phyloP scores from a whole-genome alignment of 1,284 basidiomycete genomes.

The Ceratobasidium sp. region DNA sequence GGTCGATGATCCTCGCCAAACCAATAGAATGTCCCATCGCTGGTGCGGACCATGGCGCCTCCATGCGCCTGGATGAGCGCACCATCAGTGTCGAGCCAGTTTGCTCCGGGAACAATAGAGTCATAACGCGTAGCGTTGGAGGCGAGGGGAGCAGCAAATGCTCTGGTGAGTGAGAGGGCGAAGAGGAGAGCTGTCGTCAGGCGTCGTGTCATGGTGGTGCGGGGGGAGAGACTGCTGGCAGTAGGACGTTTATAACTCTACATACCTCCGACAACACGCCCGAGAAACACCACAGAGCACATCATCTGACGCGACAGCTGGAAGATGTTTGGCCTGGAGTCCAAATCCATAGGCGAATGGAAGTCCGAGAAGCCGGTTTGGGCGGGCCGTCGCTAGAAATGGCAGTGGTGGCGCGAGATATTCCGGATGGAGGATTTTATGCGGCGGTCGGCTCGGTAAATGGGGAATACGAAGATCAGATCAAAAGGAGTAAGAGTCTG shows the following conservation, averaged over 20 bases:
- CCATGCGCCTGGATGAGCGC: conserved; percentile 51
- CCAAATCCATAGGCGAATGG: conserved; percentile 2
- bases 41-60: conserved; percentile 49
- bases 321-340: background rate
- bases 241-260: conserved; percentile 2
- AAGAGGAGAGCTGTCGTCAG: background rate
- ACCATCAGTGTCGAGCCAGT: conserved; percentile 53
- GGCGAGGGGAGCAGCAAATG: conserved; percentile 11
- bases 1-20: conserved; percentile 48
- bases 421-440: background rate
- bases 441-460: background rate
- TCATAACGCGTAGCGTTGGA: conserved; percentile 41
- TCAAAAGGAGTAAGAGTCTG: background rate
- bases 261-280: background rate
- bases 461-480: background rate
- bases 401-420: background rate
- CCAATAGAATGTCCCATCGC: conserved; percentile 52
- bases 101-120: conserved; percentile 51
- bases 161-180: background rate
- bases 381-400: conserved; percentile 35
- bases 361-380: conserved; percentile 43
- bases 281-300: conserved; percentile 8
- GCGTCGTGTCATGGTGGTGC: background rate
- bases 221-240: background rate
- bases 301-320: conserved; percentile 24